Evolutionary conservation across 169 alveolate genomes (phyloP).

Genomic region (Eimeria necatrix): DNA sequence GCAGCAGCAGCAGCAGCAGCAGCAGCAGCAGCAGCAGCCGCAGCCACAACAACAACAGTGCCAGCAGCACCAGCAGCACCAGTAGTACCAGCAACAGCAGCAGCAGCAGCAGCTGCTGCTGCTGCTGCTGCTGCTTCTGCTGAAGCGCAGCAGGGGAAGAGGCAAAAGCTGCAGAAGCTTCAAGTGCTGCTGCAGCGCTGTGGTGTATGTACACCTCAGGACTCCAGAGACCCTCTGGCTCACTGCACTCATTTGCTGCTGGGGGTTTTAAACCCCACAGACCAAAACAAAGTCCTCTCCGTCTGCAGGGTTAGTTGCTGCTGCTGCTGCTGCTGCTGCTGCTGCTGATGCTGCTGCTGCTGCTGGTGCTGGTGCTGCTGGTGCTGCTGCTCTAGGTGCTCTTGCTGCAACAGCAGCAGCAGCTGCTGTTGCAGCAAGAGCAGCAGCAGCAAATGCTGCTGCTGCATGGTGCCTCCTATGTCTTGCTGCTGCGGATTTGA

Average conservation of each 20-base stretch:
- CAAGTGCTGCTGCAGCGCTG: too few species aligned
- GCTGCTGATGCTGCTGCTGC: too few species aligned
- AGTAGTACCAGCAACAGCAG: too few species aligned
- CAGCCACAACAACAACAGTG: not conserved
- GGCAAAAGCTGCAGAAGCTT: too few species aligned
- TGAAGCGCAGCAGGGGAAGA: too few species aligned
- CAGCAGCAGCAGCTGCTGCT: too few species aligned
- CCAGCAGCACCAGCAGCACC: too few species aligned
- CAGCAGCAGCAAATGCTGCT: not conserved
- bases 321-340: not conserved
- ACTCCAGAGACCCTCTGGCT: not conserved
- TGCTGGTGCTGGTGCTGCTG: not conserved
- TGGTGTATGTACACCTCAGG: not conserved
- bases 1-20: constrained; percentile 46
- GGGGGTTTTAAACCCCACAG: not conserved
- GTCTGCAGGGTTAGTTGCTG: not conserved
- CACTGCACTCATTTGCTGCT: constrained; percentile 65
- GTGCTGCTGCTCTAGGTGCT: not conserved
- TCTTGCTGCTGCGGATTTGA: too few species aligned
- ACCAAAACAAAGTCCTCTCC: not conserved
- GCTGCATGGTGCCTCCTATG: too few species aligned
- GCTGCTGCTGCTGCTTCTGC: too few species aligned
- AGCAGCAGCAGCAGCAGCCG: constrained; percentile 20
- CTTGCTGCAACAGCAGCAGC: too few species aligned
- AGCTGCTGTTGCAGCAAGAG: not conserved